Percentiles rank a stretch among this genome's conserved stretches.
phyloP scores from a whole-genome alignment of 192 early-diverging fungal genomes.

The Coemansia sp. region DNA sequence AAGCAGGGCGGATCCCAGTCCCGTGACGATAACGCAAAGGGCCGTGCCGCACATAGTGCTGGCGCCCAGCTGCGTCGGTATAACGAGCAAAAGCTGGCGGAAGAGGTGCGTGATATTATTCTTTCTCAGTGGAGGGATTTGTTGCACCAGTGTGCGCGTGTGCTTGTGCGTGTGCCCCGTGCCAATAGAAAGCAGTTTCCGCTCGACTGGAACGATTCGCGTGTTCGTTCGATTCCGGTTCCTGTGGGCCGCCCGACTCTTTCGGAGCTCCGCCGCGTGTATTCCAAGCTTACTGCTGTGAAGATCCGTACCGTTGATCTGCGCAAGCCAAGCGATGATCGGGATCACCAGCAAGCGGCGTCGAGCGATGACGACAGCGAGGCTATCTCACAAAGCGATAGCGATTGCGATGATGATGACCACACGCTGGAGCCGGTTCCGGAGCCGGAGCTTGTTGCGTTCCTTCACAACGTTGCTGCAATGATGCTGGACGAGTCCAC shows the following conservation, averaged over 20 bases:
- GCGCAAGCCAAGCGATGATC: neutral
- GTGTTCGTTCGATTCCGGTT: conserved; percentile 74
- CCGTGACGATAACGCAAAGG: conserved; percentile 76
- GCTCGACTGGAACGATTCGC: conserved; percentile 49
- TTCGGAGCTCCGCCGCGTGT: conserved; percentile 41
- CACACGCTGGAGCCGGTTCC: conserved; percentile 41
- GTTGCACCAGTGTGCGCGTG: conserved; percentile 60
- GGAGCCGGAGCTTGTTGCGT: conserved; percentile 39
- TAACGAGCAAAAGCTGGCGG: conserved; percentile 81
- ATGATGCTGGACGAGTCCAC: conserved; percentile 21
- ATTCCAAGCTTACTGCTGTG: conserved; percentile 31
- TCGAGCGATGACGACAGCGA: neutral
- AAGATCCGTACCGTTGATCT: conserved; percentile 15
- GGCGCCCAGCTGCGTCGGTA: conserved; percentile 87
- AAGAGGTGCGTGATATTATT: conserved; percentile 78
- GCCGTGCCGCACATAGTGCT: conserved; percentile 76
- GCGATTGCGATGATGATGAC: neutral
- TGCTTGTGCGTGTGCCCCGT: conserved; percentile 73
- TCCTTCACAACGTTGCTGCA: conserved; percentile 33
- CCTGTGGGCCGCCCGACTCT: conserved; percentile 71
- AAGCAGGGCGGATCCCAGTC: conserved; percentile 96
- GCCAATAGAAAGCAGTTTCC: conserved; percentile 19
- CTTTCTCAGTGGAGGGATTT: conserved; percentile 69
- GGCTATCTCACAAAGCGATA: conserved; percentile 21
- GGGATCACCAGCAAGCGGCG: neutral